phyloP scores from a whole-genome alignment of 1,139 yeast genomes.

The Geotrichum bryndzae region DNA sequence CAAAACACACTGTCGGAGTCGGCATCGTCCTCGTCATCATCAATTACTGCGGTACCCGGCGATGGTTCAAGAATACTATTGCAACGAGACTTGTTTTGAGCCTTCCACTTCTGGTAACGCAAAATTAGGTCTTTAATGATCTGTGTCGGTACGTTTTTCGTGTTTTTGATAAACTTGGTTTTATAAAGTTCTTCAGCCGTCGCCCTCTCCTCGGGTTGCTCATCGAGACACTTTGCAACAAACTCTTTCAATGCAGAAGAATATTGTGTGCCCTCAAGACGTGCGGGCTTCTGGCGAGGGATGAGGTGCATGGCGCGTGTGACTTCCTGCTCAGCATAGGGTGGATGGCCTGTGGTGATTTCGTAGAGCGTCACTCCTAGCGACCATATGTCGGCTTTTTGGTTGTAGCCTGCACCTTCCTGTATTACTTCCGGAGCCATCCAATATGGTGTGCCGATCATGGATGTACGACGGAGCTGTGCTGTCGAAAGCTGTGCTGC shows the following conservation, averaged over 20 bases:
- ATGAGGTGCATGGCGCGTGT: slow-evolving; percentile 91
- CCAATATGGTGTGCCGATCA: slow-evolving; percentile 99
- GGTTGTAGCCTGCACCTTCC: slow-evolving; percentile 82
- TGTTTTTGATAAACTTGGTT: slow-evolving; percentile 61
- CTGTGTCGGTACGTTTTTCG: slow-evolving; percentile 54
- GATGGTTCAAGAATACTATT: slow-evolving; percentile 22
- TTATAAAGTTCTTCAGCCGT: slow-evolving; percentile 78
- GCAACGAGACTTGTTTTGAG: slow-evolving; percentile 30
- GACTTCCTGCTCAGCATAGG: slow-evolving; percentile 93
- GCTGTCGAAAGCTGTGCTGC: slow-evolving; percentile 88
- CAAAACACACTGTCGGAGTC: slow-evolving; percentile 63
- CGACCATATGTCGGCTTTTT: slow-evolving; percentile 90
- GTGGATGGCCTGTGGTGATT: slow-evolving; percentile 95
- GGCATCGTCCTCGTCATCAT: slow-evolving; percentile 31
- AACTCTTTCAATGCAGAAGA: slow-evolving; percentile 74
- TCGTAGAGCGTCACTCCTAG: slow-evolving; percentile 91
- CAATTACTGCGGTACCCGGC: slow-evolving; percentile 25
- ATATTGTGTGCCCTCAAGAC: slow-evolving; percentile 85
- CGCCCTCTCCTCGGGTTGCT: slow-evolving; percentile 83
- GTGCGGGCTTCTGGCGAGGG: slow-evolving; percentile 87
- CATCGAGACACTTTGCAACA: slow-evolving; percentile 87
- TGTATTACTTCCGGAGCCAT: slow-evolving; percentile 99
- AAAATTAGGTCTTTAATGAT: slow-evolving; percentile 71
- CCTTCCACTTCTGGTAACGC: slow-evolving; percentile 67
- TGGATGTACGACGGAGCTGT: slow-evolving; percentile 76